phyloP scores from a whole-genome alignment of 768 basidiomycete genomes.

The Tubosaeta brunneosetosa region DNA sequence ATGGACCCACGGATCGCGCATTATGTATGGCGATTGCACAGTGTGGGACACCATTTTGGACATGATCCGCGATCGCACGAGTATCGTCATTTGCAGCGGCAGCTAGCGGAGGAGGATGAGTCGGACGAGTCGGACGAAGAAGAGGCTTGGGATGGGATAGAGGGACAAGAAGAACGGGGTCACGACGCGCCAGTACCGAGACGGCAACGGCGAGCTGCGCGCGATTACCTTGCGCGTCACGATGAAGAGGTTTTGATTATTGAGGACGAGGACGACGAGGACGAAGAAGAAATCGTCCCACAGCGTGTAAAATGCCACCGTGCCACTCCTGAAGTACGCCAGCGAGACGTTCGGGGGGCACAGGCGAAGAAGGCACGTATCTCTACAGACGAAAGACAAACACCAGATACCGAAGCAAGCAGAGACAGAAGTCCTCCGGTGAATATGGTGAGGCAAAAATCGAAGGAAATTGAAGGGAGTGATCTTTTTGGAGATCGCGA shows the following conservation, averaged over 20 bases:
- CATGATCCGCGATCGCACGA: slow-evolving; percentile 22
- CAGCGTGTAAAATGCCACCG: slow-evolving; percentile 16
- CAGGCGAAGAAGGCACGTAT: slow-evolving; percentile 17
- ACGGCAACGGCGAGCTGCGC: not conserved
- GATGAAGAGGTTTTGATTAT: not conserved
- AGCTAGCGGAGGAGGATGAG: slow-evolving; percentile 8
- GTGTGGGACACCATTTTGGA: slow-evolving; percentile 18
- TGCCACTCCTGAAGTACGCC: slow-evolving; percentile 4
- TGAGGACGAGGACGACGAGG: slow-evolving; percentile 6
- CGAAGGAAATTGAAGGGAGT: slow-evolving; percentile 10
- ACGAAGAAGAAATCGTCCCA: not conserved
- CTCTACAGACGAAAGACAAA: not conserved
- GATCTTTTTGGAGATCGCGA: slow-evolving; percentile 22
- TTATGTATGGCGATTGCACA: slow-evolving; percentile 21
- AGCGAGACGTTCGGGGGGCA: not conserved
- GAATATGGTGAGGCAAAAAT: not conserved
- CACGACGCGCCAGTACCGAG: not conserved
- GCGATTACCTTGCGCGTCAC: not conserved
- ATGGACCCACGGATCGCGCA: slow-evolving; percentile 41
- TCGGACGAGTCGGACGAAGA: slow-evolving; percentile 5
- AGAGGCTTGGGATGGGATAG: slow-evolving; percentile 2
- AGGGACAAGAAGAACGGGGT: not conserved
- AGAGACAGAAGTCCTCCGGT: not conserved
- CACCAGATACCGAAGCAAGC: not conserved
- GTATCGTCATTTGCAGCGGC: not conserved